phyloP scores from a whole-genome alignment of 148 eudicot genomes.

The Camellia lanceoleosa region DNA sequence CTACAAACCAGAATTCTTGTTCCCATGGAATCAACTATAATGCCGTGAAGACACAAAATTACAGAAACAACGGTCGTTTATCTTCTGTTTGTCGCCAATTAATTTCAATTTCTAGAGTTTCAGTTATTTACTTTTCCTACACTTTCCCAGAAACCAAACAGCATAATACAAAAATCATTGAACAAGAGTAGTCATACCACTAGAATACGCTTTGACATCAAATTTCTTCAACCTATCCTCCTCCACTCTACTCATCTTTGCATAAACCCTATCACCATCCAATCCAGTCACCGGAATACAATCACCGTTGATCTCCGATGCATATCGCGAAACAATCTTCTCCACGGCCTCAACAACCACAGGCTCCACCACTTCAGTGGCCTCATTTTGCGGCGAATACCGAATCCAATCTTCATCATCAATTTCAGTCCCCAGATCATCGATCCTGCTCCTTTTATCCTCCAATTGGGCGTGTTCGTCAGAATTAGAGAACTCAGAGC shows the following conservation, averaged over 20 bases:
- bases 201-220: slow-evolving; percentile 18
- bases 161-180: neutral
- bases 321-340: slow-evolving; percentile 54
- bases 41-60: neutral
- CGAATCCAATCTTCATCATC: slow-evolving; percentile 37
- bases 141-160: slow-evolving; percentile 1
- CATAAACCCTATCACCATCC: slow-evolving; percentile 83
- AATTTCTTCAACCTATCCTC: slow-evolving; percentile 27
- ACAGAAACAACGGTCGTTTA: neutral
- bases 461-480: neutral
- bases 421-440: slow-evolving; percentile 17
- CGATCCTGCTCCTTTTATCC: slow-evolving; percentile 27
- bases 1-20: neutral
- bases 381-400: slow-evolving; percentile 15
- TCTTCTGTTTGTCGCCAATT: neutral
- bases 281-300: slow-evolving; percentile 76
- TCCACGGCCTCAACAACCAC: slow-evolving; percentile 19
- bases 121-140: neutral
- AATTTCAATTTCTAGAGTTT: neutral
- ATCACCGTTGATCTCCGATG: slow-evolving; percentile 78
- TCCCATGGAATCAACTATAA: neutral
- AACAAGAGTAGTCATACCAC: slow-evolving; percentile 35
- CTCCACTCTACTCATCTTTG: slow-evolving; percentile 49
- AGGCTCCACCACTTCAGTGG: slow-evolving; percentile 12
- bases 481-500: slow-evolving; percentile 4